These are phyloP conservation scores for Yamadazyma ubonensis DNA, from an alignment of 805 yeast genomes.

Conservation along the genomic window DNA sequence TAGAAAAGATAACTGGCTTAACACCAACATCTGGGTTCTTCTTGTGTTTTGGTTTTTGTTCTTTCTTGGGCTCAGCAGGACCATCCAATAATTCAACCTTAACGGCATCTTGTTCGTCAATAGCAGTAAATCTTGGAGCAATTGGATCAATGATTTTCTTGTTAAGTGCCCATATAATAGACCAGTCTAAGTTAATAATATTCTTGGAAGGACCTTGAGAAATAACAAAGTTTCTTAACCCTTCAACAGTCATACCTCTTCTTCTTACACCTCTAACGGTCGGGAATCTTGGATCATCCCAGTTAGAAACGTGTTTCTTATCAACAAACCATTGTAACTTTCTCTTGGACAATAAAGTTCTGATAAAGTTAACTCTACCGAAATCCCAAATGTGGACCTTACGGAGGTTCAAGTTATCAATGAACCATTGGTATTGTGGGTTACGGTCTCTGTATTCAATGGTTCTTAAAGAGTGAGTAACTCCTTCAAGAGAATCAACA, in stretches of 20 bases:
- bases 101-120: slow-evolving; percentile 63
- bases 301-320: slow-evolving; percentile 77
- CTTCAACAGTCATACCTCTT: slow-evolving; percentile 99
- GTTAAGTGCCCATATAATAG: slow-evolving; percentile 94
- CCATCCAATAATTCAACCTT: slow-evolving; percentile 63
- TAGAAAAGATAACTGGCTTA: slow-evolving; percentile 70
- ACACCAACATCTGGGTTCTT: slow-evolving; percentile 89
- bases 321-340: slow-evolving; percentile 99
- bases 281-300: slow-evolving; percentile 99
- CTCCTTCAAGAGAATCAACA: slow-evolving; percentile 94
- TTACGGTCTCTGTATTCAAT: slow-evolving; percentile 99
- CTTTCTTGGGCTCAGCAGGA: slow-evolving; percentile 60
- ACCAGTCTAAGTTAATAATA: slow-evolving; percentile 97
- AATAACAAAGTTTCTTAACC: slow-evolving; percentile 87
- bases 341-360: slow-evolving; percentile 94
- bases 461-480: slow-evolving; percentile 96
- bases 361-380: slow-evolving; percentile 93
- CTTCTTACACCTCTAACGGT: slow-evolving; percentile 99
- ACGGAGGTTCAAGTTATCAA: slow-evolving; percentile 75
- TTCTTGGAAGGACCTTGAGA: slow-evolving; percentile 98
- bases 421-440: slow-evolving; percentile 97
- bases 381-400: slow-evolving; percentile 98
- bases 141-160: slow-evolving; percentile 96
- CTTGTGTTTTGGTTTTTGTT: slow-evolving; percentile 89
- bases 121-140: slow-evolving; percentile 93